These are phyloP conservation scores for Thecamonas trahens DNA, from an alignment of 78 protist genomes.

Conservation along the genomic window DNA sequence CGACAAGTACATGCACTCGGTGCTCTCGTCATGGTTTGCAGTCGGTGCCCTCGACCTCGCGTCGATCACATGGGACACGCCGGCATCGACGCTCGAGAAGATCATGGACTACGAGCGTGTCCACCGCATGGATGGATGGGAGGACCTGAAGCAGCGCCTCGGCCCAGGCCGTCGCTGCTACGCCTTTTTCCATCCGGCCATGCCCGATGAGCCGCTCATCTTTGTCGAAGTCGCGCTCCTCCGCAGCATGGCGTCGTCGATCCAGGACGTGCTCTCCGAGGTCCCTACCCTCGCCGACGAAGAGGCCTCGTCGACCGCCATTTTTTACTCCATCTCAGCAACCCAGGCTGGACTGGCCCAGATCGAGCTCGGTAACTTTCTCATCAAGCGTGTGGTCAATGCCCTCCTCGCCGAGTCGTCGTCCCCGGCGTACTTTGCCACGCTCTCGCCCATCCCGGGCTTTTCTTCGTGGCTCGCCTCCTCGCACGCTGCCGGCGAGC, in stretches of 20 bases:
- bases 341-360: constrained; percentile 31
- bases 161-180: constrained; percentile 6
- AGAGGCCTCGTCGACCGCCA: constrained; percentile 16
- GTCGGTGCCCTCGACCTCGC: not conserved
- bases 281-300: not conserved
- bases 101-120: constrained; percentile 24
- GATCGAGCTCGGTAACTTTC: constrained; percentile 47
- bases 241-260: not conserved
- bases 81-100: not conserved
- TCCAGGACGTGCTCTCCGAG: not conserved
- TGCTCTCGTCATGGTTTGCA: not conserved
- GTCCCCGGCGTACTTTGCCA: not conserved
- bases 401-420: not conserved
- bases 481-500: not conserved
- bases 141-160: constrained; percentile 21
- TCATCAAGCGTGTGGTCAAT: constrained; percentile 39
- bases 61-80: not conserved
- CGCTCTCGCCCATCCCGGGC: constrained; percentile 58
- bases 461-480: constrained; percentile 9
- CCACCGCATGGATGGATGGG: constrained; percentile 17
- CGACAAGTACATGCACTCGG: not conserved
- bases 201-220: constrained; percentile 32
- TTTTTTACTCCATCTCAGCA: constrained; percentile 27
- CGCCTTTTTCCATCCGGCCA: constrained; percentile 21
- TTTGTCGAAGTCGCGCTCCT: constrained; percentile 22